Evolutionary conservation across 192 early-diverging fungal species (phyloP), one percentile per base, ranked within the genome.

Genomic region (Gigaspora rosea): DNA sequence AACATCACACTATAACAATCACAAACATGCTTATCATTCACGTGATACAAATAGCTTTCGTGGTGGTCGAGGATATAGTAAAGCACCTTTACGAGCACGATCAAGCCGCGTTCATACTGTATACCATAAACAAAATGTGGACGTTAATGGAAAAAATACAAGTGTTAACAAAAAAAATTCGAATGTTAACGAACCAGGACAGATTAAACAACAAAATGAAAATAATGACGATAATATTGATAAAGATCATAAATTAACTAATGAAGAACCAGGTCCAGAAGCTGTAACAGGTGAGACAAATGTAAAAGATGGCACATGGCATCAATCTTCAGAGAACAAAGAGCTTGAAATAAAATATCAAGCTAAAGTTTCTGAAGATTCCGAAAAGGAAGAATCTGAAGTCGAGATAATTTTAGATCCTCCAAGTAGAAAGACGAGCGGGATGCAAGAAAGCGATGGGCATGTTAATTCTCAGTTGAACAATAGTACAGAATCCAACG

Each of bases 401-500:
- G 35, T 54, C 4, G 74, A 76, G n/a, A 76, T 65, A 65, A 66
- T 65, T 65, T 41, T 76, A n/a, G 74, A 76, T 46, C 36, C 22
- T 50, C 74, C 35, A 51, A 54, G 22, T 71, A 66, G 41, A 47
- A 66, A 66, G n/a, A 35, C 46, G 18, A 66, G 10, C 3, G 36
- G n/a, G n/a, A 33, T n/a, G 11, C 33, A 66, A 18, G 64, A 10
- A 66, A 66, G 16, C 32, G 35, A 65, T 20, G 18, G 18, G n/a
- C 16, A 13, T 66, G 8, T 18, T n/a, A 15, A 66, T 47, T 16
- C 33, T 54, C 27, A 35, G 50, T 27, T 27, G 13, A 71, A 20
- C 41, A 16, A 22, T 69, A 49, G n/a, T n/a, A 27, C 67, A 50
- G 47, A 46, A 13, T 22, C 41, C n/a, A 51, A 50, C 20, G 22